A percentile compares a stretch with the other conserved stretches of the same genome.
Evolutionary conservation across 176 grass and related monocot genomes (phyloP).

Genomic region (Saccharum spontaneum): DNA sequence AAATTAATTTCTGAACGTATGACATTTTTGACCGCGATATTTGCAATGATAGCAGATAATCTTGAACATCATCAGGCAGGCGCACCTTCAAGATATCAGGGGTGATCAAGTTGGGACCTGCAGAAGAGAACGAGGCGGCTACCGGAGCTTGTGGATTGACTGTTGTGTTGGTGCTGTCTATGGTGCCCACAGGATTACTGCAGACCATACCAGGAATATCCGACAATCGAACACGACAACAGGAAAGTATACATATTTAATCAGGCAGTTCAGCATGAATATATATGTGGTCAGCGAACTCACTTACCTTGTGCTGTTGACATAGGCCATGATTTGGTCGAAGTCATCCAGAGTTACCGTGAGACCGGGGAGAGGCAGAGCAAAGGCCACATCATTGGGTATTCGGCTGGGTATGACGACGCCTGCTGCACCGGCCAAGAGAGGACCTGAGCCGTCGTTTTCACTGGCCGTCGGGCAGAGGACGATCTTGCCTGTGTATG

Average conservation of each 20-base stretch:
- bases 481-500: conserved; percentile 29
- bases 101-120: conserved; percentile 49
- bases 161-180: conserved; percentile 23
- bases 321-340: conserved; percentile 11
- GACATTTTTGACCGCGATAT: no score
- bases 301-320: conserved; percentile 17
- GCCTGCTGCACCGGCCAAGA: conserved; percentile 5
- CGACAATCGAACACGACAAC: background rate
- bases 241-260: no score
- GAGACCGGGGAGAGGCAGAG: background rate
- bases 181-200: conserved; percentile 44
- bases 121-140: conserved; percentile 43
- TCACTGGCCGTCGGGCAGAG: background rate
- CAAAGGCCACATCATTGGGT: background rate
- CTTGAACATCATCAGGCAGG: background rate
- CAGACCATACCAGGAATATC: background rate
- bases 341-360: background rate
- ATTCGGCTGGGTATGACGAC: background rate
- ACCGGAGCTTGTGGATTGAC: conserved; percentile 20
- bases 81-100: conserved; percentile 52
- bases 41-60: no score
- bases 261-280: no score
- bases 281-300: no score
- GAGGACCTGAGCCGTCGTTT: conserved; percentile 11
- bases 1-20: no score